These are phyloP conservation scores for Solanum infundibuliforme DNA, from an alignment of 257 asterid genomes.

Conservation along the genomic window DNA sequence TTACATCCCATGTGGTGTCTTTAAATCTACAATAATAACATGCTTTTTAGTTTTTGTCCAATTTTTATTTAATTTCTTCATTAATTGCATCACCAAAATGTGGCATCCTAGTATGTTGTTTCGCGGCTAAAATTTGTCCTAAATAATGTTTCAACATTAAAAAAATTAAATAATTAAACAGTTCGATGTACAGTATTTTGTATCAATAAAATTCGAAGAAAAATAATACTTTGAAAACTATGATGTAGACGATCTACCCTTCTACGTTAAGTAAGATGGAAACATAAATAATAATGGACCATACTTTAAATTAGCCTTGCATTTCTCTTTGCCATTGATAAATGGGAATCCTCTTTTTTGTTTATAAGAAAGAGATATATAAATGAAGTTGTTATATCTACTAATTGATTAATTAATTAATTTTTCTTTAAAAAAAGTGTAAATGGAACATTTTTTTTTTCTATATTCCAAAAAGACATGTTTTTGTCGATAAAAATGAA, in stretches of 20 bases:
- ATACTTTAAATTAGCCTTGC: not conserved
- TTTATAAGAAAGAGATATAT: not conserved
- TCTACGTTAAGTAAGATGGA: not conserved
- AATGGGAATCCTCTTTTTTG: not conserved
- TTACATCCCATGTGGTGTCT: not conserved
- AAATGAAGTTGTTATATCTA: not conserved
- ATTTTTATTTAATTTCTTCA: not conserved
- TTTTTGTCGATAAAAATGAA: not conserved
- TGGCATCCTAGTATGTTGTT: not conserved
- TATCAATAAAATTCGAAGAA: rapidly evolving
- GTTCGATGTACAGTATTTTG: rapidly evolving
- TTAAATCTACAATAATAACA: not conserved
- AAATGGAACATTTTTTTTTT: not conserved
- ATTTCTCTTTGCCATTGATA: not conserved
- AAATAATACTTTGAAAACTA: not conserved
- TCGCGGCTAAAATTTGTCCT: not conserved
- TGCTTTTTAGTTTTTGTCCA: not conserved
- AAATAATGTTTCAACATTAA: not conserved
- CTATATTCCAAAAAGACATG: not conserved
- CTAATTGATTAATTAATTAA: not conserved
- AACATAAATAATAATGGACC: not conserved
- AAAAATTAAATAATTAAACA: not conserved
- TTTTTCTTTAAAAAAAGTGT: not conserved
- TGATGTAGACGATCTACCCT: not conserved
- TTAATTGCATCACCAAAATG: not conserved